Base-by-base conservation (phyloP, 2,329 filamentous ascomycete species). In the Talaromyces sp. region DNA sequence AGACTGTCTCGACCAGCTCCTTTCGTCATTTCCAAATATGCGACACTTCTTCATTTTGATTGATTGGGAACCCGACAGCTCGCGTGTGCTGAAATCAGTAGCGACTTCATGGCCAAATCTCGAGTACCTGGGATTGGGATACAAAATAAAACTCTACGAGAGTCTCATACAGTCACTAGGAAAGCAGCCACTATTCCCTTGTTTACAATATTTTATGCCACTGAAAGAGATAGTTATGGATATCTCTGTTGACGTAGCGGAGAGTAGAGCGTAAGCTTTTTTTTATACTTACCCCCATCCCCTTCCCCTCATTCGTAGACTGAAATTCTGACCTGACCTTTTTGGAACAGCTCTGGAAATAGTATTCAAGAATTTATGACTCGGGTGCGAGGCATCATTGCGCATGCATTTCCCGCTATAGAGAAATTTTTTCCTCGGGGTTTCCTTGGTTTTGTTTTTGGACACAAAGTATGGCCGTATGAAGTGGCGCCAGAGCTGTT, bases 91-190 rank as follows among this genome's bases (percentile, higher is more conserved):
- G 21, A 56, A 52, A 41, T 56, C 54, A 2, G 53, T 54, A 8
- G 58, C 58, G 10, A 56, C 19, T 27, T 11, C 56, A 17, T 60
- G 53, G 46, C 46, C 43, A 1, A 14, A 32, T 6, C 27, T 60
- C 7, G 53, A 60, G n/a, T 56, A 50, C 46, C 54, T 60, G 14
- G 55, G 21, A 9, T 46, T 60, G 35, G 58, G 58, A 26, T 35
- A 53, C 11, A 46, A 60, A n/a, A 51, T 60, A 6, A 52, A 56
- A 29, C 27, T 60, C 21, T 17, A 32, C 14, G 58, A 60, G 24
- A 56, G 53, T 35, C 10, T 56, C 6, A 4, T 53, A 13, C 7
- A 41, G 10, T 41, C 31, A 10, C 4, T 9, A n/a, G 31, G 24
- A 8, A 19, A 38, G 10, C 1, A 35, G 17, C 46, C 53, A 14